A percentile compares a stretch with the other conserved stretches of the same genome.
Conservation (phyloP, 306 rosid genomes). For the Gleditsia sinensis region DNA sequence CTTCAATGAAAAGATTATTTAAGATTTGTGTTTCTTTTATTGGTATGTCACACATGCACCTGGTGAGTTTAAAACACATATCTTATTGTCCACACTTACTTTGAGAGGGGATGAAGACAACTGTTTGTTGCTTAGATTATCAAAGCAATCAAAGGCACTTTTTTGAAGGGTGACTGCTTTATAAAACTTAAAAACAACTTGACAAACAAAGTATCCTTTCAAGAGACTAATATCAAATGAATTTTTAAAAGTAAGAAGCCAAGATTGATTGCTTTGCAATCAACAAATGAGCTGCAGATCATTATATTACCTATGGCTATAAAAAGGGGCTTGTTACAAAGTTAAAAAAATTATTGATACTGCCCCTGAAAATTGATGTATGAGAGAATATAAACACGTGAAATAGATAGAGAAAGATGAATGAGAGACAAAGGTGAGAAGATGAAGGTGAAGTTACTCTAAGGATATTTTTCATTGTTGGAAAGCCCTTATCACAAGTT, state of each 20-base stretch:
- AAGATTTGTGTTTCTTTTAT: background rate
- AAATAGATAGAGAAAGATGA: conserved; percentile 5
- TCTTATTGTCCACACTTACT: background rate
- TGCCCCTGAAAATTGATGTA: background rate
- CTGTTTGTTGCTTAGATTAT: too few relatives aligned
- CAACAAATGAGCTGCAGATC: background rate
- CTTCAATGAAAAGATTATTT: background rate
- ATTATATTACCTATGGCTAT: background rate
- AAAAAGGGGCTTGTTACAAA: background rate
- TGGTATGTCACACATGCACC: background rate
- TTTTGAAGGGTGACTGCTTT: background rate
- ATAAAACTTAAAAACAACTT: background rate
- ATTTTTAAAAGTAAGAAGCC: background rate
- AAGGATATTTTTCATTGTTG: background rate
- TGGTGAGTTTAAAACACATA: background rate
- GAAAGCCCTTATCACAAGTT: conserved; percentile 8
- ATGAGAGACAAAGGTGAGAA: background rate
- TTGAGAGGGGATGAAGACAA: background rate
- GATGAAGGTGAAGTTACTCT: conserved; percentile 10
- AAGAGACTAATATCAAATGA: background rate
- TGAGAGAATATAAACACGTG: background rate
- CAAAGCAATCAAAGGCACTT: conserved; percentile 7
- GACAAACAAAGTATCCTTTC: background rate
- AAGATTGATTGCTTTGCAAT: conserved; percentile 11
- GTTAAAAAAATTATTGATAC: background rate